A percentile compares a stretch with the other conserved stretches of the same genome.
These are phyloP conservation scores for Sarocladium oryzae DNA, from an alignment of 2,329 filamentous ascomycete species.

Conservation along the genomic window DNA sequence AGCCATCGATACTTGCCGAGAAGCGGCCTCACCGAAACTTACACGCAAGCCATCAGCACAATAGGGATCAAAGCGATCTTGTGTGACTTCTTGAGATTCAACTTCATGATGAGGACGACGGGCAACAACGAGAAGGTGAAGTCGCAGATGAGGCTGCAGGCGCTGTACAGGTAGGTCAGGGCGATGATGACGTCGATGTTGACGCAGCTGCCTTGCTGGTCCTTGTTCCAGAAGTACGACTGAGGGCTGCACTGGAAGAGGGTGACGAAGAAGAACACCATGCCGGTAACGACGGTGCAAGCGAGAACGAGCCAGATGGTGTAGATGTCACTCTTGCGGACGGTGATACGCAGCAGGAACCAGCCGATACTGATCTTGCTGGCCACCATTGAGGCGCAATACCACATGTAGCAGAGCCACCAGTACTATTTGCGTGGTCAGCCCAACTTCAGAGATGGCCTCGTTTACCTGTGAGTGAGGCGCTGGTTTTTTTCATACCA, in stretches of 20 bases:
- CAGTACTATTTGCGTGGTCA: conserved; percentile 20
- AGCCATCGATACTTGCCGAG: conserved; percentile 2
- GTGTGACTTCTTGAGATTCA: conserved; percentile 46
- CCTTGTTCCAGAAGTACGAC: conserved; percentile 33
- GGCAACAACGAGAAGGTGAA: conserved; percentile 46
- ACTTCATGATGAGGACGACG: conserved; percentile 45
- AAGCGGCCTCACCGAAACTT: conserved; percentile 13
- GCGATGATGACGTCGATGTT: conserved; percentile 38
- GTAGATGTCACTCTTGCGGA: conserved; percentile 24
- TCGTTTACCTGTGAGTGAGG: too few species aligned
- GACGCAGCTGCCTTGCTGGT: conserved; percentile 29
- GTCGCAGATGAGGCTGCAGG: conserved; percentile 41
- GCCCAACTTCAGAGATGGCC: not conserved
- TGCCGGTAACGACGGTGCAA: conserved; percentile 29
- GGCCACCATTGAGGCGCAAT: conserved; percentile 28
- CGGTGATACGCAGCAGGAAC: conserved; percentile 34
- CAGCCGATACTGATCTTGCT: conserved; percentile 37
- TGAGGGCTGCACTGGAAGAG: conserved; percentile 34
- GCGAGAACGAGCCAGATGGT: conserved; percentile 30
- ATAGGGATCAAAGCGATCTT: conserved; percentile 47
- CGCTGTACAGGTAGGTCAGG: conserved; percentile 47
- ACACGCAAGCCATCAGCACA: conserved; percentile 50
- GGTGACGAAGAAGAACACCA: conserved; percentile 34
- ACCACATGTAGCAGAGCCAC: conserved; percentile 33
- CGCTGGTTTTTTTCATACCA: conserved; percentile 21